phyloP scores from a whole-genome alignment of 768 basidiomycete species.

The Lentinula sp. region DNA sequence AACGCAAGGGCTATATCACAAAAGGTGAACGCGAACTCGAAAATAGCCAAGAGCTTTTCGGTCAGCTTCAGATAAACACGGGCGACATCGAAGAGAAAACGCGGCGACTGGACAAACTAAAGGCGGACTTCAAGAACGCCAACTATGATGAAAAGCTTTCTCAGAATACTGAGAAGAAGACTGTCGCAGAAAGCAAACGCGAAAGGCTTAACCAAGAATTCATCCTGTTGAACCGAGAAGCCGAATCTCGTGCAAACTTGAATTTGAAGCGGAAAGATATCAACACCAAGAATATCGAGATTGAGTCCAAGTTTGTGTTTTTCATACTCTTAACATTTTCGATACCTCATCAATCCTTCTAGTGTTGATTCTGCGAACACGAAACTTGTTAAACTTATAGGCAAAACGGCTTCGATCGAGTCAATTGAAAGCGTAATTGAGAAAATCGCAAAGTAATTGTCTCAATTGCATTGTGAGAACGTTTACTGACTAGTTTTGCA shows the following conservation, averaged over 20 bases:
- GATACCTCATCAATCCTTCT: constrained; percentile 4
- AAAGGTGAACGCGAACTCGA: constrained; percentile 54
- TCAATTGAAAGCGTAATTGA: constrained; percentile 52
- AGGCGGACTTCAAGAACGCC: constrained; percentile 48
- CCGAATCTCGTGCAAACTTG: constrained; percentile 74
- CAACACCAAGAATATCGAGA: constrained; percentile 56
- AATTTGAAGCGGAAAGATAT: constrained; percentile 68
- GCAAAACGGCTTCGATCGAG: constrained; percentile 48
- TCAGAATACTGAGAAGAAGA: constrained; percentile 48
- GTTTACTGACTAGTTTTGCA: constrained; percentile 20
- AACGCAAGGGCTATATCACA: constrained; percentile 45
- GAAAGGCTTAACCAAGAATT: constrained; percentile 71
- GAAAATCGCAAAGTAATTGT: constrained; percentile 37
- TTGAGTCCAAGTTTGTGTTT: constrained; percentile 38
- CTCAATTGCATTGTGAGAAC: background rate
- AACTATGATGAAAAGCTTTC: constrained; percentile 61
- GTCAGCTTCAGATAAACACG: constrained; percentile 46
- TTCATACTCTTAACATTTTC: background rate
- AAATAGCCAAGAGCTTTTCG: constrained; percentile 44
- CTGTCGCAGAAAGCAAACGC: constrained; percentile 59
- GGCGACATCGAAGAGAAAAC: constrained; percentile 70
- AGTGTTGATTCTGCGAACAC: constrained; percentile 60
- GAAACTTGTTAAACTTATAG: constrained; percentile 64
- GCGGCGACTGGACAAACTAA: constrained; percentile 51
- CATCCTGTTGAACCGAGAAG: constrained; percentile 65